Conservation (phyloP, 495 filamentous ascomycete species). For the Aspergillus diversus region DNA sequence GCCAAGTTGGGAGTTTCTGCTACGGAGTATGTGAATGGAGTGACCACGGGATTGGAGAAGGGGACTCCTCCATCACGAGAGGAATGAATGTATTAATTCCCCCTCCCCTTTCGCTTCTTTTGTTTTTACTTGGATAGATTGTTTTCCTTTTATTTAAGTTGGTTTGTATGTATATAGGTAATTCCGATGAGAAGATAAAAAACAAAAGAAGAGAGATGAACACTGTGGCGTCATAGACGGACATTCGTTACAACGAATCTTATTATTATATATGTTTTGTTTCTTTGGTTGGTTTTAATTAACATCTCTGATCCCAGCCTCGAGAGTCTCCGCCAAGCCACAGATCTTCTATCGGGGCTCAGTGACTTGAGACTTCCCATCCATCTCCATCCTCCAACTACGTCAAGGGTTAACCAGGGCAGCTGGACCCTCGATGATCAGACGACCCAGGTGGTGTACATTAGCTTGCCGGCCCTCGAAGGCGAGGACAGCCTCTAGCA, state of each 20-base stretch:
- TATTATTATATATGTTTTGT: background rate
- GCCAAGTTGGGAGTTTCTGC: conserved; percentile 47
- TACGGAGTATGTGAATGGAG: conserved; percentile 48
- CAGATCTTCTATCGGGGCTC: background rate
- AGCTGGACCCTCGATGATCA: conserved; percentile 6
- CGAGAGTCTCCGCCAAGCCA: background rate
- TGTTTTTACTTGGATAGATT: background rate
- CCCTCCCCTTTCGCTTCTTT: background rate
- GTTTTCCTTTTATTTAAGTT: background rate
- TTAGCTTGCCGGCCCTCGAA: conserved; percentile 5
- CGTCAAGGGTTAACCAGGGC: too few relatives aligned
- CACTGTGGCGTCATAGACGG: background rate
- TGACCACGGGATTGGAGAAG: conserved; percentile 44
- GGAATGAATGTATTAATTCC: background rate
- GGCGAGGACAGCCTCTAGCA: conserved; percentile 20
- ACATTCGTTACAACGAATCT: background rate
- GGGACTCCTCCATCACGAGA: conserved; percentile 6
- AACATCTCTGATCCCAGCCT: background rate
- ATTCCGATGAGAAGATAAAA: background rate
- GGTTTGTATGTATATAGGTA: background rate
- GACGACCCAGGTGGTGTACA: conserved; percentile 12
- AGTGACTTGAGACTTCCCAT: background rate
- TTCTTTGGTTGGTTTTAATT: background rate
- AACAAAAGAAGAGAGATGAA: background rate
- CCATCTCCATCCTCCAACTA: background rate